These are phyloP conservation scores for Phoenix dactylifera DNA, from an alignment of 176 grass and related monocot species.

Conservation along the genomic window DNA sequence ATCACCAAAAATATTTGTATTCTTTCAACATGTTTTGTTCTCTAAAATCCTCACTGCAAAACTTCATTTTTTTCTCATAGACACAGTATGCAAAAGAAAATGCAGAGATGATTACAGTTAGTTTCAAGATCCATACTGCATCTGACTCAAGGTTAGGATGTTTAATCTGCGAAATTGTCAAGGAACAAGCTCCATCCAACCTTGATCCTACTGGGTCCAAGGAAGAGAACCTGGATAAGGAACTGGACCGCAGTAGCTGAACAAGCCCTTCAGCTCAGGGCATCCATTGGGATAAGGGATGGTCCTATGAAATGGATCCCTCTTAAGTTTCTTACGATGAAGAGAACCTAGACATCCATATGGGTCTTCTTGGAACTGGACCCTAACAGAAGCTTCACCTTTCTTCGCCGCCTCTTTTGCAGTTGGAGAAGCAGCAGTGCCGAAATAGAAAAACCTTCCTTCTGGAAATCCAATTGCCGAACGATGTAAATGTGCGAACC, in stretches of 20 bases:
- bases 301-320: constrained; percentile 83
- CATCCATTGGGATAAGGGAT: constrained; percentile 72
- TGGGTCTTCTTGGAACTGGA: constrained; percentile 81
- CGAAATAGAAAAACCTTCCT: constrained; percentile 67
- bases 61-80: no score
- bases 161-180: no score
- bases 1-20: no score
- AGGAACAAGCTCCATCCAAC: no score
- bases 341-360: constrained; percentile 82
- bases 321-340: constrained; percentile 62
- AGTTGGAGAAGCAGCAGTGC: constrained; percentile 44
- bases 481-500: constrained; percentile 71
- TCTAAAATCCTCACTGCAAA: no score
- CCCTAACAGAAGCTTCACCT: constrained; percentile 61
- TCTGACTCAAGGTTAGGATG: no score
- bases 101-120: no score
- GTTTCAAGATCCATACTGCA: no score
- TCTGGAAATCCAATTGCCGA: constrained; percentile 66
- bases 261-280: constrained; percentile 65
- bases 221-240: constrained; percentile 71
- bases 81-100: no score
- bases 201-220: constrained; percentile 38
- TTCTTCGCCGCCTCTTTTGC: constrained; percentile 59
- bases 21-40: no score
- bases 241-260: constrained; percentile 66